Conservation (phyloP, 2,329 filamentous ascomycete genomes). For the Sclerotinia trifoliorum region DNA sequence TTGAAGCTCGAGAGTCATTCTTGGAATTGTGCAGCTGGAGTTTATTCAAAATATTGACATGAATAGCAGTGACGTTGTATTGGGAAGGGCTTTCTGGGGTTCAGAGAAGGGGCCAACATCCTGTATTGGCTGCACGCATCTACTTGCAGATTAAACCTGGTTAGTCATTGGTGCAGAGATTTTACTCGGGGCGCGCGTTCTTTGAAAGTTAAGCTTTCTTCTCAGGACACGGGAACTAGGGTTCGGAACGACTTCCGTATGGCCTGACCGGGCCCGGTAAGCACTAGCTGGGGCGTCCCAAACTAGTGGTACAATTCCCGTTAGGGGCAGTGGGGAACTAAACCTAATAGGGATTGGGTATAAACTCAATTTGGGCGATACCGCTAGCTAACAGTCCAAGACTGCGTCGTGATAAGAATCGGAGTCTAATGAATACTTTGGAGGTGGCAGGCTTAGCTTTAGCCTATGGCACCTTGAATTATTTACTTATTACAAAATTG, state of each 20-base stretch:
- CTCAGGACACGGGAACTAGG: neutral
- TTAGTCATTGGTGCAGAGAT: neutral
- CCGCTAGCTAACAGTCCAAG: neutral
- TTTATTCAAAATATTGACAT: neutral
- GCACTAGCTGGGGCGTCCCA: neutral
- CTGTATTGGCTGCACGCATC: neutral
- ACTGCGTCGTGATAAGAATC: neutral
- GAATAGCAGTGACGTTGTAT: neutral
- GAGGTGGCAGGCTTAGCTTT: neutral
- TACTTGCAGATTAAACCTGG: neutral
- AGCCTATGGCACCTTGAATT: neutral
- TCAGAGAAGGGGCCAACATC: neutral
- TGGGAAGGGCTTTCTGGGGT: neutral
- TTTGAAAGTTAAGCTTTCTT: neutral
- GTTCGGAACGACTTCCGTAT: neutral
- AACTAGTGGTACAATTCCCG: neutral
- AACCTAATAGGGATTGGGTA: neutral
- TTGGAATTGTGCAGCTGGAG: neutral
- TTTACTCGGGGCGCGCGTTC: neutral
- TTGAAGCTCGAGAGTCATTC: slow-evolving; percentile 15
- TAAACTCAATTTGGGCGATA: neutral
- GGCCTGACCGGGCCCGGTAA: neutral
- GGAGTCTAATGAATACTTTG: neutral
- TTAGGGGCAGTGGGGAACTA: neutral
- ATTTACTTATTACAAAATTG: neutral